Conservation (phyloP, 2,329 filamentous ascomycete genomes). For the Phaeosphaeria sp. region DNA sequence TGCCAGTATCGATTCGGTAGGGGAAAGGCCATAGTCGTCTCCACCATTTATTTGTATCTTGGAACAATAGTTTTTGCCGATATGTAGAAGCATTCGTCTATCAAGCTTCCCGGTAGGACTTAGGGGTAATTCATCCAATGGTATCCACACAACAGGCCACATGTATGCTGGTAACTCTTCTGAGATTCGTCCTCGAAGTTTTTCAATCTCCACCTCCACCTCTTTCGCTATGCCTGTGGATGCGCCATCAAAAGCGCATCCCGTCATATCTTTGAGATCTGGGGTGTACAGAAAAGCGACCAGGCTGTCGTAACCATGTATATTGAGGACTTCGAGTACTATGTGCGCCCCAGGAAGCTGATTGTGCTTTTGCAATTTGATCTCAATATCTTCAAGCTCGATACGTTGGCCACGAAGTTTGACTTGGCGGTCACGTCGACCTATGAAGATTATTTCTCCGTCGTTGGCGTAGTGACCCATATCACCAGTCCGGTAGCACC, state of each 20-base stretch:
- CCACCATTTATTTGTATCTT: neutral
- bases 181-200: neutral
- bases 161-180: neutral
- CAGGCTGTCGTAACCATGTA: neutral
- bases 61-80: neutral
- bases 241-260: neutral
- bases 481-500: constrained; percentile 13
- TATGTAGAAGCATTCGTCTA: neutral
- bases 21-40: neutral
- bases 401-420: constrained; percentile 47
- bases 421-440: constrained; percentile 18
- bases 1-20: neutral
- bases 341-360: neutral
- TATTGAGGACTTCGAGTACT: neutral
- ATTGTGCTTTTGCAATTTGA: neutral
- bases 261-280: neutral
- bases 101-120: neutral
- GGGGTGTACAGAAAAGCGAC: neutral
- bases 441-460: constrained; percentile 11
- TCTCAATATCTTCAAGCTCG: constrained; percentile 43
- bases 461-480: constrained; percentile 6
- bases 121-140: neutral
- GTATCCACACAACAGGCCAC: neutral
- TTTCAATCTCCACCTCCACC: neutral
- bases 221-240: neutral